Conservation (phyloP, 192 early-diverging fungal genomes). For the Coemansia reversa region DNA sequence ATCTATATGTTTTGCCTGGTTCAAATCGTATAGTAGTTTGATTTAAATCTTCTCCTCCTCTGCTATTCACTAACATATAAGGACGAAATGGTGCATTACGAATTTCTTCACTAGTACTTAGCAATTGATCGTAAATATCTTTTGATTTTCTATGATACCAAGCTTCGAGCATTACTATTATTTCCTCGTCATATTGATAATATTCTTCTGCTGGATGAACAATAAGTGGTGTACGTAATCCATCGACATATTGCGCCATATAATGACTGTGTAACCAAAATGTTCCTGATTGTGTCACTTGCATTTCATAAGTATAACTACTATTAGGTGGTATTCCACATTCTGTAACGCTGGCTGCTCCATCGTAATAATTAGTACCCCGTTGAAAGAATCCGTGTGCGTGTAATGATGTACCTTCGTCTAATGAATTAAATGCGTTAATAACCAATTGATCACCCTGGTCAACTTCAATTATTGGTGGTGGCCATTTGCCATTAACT, state of each 20-base stretch:
- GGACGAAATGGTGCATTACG: slow-evolving; percentile 37
- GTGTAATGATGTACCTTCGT: slow-evolving; percentile 67
- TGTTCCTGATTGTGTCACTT: slow-evolving; percentile 70
- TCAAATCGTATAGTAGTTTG: slow-evolving; percentile 58
- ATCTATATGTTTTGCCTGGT: slow-evolving; percentile 78
- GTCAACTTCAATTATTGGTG: slow-evolving; percentile 45
- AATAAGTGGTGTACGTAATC: slow-evolving; percentile 72
- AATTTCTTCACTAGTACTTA: slow-evolving; percentile 51
- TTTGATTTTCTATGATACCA: slow-evolving; percentile 68
- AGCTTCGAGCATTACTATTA: slow-evolving; percentile 64
- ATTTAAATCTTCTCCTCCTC: slow-evolving; percentile 57
- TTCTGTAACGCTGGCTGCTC: slow-evolving; percentile 65
- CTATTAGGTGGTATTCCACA: slow-evolving; percentile 69
- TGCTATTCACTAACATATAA: slow-evolving; percentile 58
- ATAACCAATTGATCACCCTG: slow-evolving; percentile 34
- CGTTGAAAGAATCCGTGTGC: slow-evolving; percentile 80
- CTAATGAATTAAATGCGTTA: slow-evolving; percentile 57
- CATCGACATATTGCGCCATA: slow-evolving; percentile 76
- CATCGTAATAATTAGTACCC: slow-evolving; percentile 70
- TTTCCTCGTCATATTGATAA: slow-evolving; percentile 70
- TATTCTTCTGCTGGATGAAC: slow-evolving; percentile 58
- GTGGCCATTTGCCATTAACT: slow-evolving; percentile 67
- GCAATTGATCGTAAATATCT: slow-evolving; percentile 57
- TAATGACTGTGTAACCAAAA: slow-evolving; percentile 83
- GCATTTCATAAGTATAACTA: slow-evolving; percentile 67